Conservation (phyloP, 2,329 filamentous ascomycete species). For the Verticillium zaregamsianum region DNA sequence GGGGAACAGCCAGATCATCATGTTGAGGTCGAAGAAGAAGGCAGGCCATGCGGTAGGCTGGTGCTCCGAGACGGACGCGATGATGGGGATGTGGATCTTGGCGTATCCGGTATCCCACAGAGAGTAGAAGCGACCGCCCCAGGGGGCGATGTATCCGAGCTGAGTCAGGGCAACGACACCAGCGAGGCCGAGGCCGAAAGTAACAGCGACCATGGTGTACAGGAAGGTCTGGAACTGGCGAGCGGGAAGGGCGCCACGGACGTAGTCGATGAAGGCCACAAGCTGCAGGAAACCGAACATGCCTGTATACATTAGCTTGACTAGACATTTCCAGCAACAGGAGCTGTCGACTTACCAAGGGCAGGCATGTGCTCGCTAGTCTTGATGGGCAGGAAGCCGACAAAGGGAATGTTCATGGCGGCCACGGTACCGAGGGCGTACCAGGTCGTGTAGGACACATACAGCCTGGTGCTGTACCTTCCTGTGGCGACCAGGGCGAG, state of each 20-base stretch:
- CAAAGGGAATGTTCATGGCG: conserved; percentile 99
- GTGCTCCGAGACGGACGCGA: conserved; percentile 98
- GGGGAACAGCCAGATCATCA: conserved; percentile 98
- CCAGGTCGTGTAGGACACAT: conserved; percentile 97
- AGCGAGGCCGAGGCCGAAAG: conserved; percentile 69
- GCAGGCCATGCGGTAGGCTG: conserved; percentile 98
- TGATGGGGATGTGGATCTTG: conserved; percentile 99
- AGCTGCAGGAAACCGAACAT: conserved; percentile 95
- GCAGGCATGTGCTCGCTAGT: conserved; percentile 99
- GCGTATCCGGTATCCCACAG: conserved; percentile 98
- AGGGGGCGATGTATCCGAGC: conserved; percentile 89
- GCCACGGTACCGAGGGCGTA: conserved; percentile 93
- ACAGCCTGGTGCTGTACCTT: conserved; percentile 86
- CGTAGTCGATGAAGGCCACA: conserved; percentile 85
- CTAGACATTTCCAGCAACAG: neutral
- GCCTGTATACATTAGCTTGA: conserved; percentile 43
- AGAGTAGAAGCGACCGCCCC: conserved; percentile 98
- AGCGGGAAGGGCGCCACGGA: conserved; percentile 81
- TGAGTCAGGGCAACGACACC: conserved; percentile 84
- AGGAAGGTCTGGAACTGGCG: conserved; percentile 94
- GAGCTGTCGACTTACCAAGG: conserved; percentile 57
- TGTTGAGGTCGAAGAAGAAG: conserved; percentile 98
- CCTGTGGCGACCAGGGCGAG: conserved; percentile 97
- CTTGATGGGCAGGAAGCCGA: conserved; percentile 92
- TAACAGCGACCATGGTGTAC: conserved; percentile 66